Percentiles rank a stretch among this genome's conserved stretches.
Evolutionary conservation across 2,329 filamentous ascomycete species (phyloP).

Genomic region (Diaporthe humulicola): DNA sequence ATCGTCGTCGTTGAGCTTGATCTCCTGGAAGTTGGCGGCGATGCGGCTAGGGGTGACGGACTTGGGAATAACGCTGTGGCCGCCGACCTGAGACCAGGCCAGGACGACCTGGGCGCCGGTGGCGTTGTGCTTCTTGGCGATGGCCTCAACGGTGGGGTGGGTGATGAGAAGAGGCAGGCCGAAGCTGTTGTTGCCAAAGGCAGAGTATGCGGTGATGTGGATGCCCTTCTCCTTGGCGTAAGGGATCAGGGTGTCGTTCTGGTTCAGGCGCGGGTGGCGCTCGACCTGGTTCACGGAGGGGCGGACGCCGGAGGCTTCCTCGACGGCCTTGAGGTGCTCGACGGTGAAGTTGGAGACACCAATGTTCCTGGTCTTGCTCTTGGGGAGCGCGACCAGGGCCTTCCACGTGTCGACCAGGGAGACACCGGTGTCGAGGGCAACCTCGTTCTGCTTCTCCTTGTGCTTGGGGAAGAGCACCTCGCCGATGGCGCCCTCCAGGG

Average conservation of each 20-base stretch:
- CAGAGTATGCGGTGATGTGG: constrained; percentile 75
- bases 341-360: constrained; percentile 82
- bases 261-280: constrained; percentile 73
- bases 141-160: constrained; percentile 66
- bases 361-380: constrained; percentile 74
- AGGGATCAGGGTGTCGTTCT: constrained; percentile 68
- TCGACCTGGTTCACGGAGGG: constrained; percentile 78
- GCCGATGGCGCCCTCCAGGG: constrained; percentile 45
- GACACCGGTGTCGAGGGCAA: constrained; percentile 59
- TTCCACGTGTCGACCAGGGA: constrained; percentile 60
- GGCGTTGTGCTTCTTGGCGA: constrained; percentile 65
- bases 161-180: constrained; percentile 68
- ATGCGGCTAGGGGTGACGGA: constrained; percentile 78
- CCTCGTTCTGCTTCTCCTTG: constrained; percentile 50
- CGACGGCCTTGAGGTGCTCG: constrained; percentile 67
- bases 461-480: constrained; percentile 58
- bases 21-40: constrained; percentile 76
- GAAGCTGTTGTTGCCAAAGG: constrained; percentile 62
- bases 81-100: constrained; percentile 70
- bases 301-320: constrained; percentile 68
- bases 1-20: constrained; percentile 70
- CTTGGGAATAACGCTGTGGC: constrained; percentile 82
- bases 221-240: constrained; percentile 75
- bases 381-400: constrained; percentile 60
- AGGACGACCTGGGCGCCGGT: constrained; percentile 62